Evolutionary conservation across 2,329 filamentous ascomycete genomes (phyloP).

Genomic region (Colletotrichum aenigma): DNA sequence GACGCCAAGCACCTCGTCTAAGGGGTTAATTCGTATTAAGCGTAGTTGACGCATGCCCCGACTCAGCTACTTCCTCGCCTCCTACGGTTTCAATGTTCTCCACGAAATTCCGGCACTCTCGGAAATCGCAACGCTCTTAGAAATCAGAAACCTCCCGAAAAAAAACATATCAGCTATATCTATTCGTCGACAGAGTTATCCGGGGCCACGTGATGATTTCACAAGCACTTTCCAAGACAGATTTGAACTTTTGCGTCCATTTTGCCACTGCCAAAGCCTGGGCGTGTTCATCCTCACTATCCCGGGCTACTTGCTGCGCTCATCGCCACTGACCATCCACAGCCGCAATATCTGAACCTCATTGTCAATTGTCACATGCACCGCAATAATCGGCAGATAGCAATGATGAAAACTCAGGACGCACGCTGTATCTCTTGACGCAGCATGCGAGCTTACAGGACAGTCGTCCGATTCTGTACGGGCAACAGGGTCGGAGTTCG

Average conservation of each 20-base stretch:
- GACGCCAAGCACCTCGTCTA: not conserved
- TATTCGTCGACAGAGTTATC: not conserved
- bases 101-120: not conserved
- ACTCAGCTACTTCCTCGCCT: not conserved
- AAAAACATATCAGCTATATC: not conserved
- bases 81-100: not conserved
- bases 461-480: not conserved
- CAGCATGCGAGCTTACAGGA: not conserved
- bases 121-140: not conserved
- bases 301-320: not conserved
- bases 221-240: not conserved
- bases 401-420: not conserved
- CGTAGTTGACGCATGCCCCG: not conserved
- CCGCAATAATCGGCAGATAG: not conserved
- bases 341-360: not conserved
- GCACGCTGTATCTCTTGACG: not conserved
- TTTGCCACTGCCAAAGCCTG: not conserved
- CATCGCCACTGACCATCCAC: not conserved
- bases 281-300: not conserved
- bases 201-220: not conserved
- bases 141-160: not conserved
- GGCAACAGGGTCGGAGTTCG: not conserved
- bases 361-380: not conserved
- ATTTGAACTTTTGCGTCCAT: not conserved
- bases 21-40: not conserved